Evolutionary conservation across 2,329 filamentous ascomycete genomes (phyloP).

Genomic region (Xylariaceae sp.): DNA sequence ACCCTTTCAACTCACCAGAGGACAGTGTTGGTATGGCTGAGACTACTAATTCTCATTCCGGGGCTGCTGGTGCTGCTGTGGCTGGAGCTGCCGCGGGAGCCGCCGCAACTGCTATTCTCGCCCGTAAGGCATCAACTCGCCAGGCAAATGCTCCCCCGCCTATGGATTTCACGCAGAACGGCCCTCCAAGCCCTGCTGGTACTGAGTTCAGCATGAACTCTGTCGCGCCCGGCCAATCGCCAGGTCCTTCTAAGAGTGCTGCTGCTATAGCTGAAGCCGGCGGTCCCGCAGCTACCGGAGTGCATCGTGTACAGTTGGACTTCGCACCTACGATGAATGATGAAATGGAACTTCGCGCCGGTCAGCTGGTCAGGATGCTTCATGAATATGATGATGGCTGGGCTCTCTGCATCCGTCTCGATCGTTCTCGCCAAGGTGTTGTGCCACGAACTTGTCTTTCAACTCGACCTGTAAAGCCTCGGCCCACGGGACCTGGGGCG

Average conservation of each 20-base stretch:
- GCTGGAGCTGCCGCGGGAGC: slow-evolving; percentile 35
- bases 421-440: slow-evolving; percentile 88
- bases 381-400: slow-evolving; percentile 99
- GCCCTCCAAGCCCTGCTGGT: slow-evolving; percentile 56
- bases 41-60: slow-evolving; percentile 25
- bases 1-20: slow-evolving; percentile 31
- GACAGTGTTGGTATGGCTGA: slow-evolving; percentile 35
- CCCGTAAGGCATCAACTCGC: slow-evolving; percentile 54
- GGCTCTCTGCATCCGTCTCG: slow-evolving; percentile 88
- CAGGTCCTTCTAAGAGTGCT: slow-evolving; percentile 44
- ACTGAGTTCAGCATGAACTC: slow-evolving; percentile 60
- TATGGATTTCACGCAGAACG: slow-evolving; percentile 48
- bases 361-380: slow-evolving; percentile 80
- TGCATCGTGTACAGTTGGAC: slow-evolving; percentile 91
- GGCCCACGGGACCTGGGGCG: slow-evolving; percentile 43
- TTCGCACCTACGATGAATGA: slow-evolving; percentile 92
- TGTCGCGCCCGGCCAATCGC: slow-evolving; percentile 42
- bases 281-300: slow-evolving; percentile 56
- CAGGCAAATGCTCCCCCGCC: slow-evolving; percentile 46
- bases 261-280: slow-evolving; percentile 60
- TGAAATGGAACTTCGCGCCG: slow-evolving; percentile 76
- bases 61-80: slow-evolving; percentile 29
- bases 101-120: slow-evolving; percentile 26
- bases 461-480: slow-evolving; percentile 84
- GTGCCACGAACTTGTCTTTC: slow-evolving; percentile 92